These are phyloP conservation scores for Diaporthe aspalathi DNA, from an alignment of 2,329 filamentous ascomycete genomes.

Conservation along the genomic window DNA sequence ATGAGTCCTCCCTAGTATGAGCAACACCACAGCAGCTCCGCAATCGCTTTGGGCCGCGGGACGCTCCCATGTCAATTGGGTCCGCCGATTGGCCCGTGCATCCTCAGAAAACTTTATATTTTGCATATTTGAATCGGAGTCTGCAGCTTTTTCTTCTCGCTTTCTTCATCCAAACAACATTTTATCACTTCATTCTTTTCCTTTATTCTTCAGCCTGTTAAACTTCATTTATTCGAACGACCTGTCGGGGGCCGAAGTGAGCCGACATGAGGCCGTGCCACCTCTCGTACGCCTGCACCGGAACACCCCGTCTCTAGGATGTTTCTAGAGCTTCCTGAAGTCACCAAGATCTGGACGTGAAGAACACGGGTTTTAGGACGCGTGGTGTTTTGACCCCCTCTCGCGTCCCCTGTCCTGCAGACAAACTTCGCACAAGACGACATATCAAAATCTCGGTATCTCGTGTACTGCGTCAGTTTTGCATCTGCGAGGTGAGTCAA, in stretches of 20 bases:
- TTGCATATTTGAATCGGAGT: constrained; percentile 15
- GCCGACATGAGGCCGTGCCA: not conserved
- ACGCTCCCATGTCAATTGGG: constrained; percentile 19
- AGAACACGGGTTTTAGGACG: not conserved
- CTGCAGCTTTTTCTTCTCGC: not conserved
- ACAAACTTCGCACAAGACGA: not conserved
- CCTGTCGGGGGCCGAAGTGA: not conserved
- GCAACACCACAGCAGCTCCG: constrained; percentile 34
- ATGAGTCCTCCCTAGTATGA: constrained; percentile 17
- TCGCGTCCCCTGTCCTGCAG: not conserved
- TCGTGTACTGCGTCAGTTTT: not conserved
- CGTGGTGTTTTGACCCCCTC: not conserved
- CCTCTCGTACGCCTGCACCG: not conserved
- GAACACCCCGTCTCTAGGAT: not conserved
- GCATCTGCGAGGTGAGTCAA: not conserved
- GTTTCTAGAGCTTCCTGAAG: not conserved
- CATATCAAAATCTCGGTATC: not conserved
- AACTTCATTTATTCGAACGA: not conserved
- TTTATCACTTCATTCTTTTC: not conserved
- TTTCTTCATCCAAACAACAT: not conserved
- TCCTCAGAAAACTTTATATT: constrained; percentile 34
- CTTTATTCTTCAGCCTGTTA: not conserved
- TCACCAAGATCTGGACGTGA: not conserved
- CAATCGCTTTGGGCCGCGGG: constrained; percentile 11
- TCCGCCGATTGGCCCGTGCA: constrained; percentile 31